These are phyloP conservation scores for Favolaschia claudopus DNA, from an alignment of 768 basidiomycete genomes.

Conservation along the genomic window DNA sequence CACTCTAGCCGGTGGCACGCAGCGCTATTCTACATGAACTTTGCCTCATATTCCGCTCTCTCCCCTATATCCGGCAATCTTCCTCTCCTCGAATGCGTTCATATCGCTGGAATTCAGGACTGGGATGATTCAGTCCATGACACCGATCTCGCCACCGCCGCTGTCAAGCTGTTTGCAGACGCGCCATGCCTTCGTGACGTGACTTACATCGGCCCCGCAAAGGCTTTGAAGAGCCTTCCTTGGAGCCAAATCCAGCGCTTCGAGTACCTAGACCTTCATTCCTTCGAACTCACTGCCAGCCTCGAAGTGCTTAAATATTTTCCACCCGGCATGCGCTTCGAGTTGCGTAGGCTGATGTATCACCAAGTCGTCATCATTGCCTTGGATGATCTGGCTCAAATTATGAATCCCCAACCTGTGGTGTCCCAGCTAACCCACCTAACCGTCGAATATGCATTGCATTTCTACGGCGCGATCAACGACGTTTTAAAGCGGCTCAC, in stretches of 20 bases:
- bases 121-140: neutral
- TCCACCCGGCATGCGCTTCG: slow-evolving; percentile 13
- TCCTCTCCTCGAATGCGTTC: slow-evolving; percentile 8
- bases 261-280: slow-evolving; percentile 11
- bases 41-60: neutral
- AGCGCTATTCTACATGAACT: slow-evolving; percentile 13
- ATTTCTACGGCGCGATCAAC: neutral
- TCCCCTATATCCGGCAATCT: slow-evolving; percentile 7
- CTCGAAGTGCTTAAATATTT: slow-evolving; percentile 1
- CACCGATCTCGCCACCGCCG: neutral
- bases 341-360: slow-evolving; percentile 6
- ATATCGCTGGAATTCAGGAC: neutral
- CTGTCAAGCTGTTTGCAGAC: slow-evolving; percentile 3
- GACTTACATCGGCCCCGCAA: slow-evolving; percentile 12
- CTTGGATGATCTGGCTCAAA: neutral
- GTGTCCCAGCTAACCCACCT: neutral
- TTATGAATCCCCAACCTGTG: neutral
- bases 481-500: neutral
- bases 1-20: slow-evolving; percentile 15
- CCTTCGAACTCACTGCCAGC: slow-evolving; percentile 6
- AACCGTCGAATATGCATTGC: neutral
- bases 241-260: slow-evolving; percentile 13
- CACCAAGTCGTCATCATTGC: neutral
- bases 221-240: slow-evolving; percentile 1
- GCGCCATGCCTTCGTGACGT: slow-evolving; percentile 12